Percentiles rank a stretch among this genome's conserved stretches.
phyloP scores from a whole-genome alignment of 1,139 yeast species.

The Geotrichum aggregatum region DNA sequence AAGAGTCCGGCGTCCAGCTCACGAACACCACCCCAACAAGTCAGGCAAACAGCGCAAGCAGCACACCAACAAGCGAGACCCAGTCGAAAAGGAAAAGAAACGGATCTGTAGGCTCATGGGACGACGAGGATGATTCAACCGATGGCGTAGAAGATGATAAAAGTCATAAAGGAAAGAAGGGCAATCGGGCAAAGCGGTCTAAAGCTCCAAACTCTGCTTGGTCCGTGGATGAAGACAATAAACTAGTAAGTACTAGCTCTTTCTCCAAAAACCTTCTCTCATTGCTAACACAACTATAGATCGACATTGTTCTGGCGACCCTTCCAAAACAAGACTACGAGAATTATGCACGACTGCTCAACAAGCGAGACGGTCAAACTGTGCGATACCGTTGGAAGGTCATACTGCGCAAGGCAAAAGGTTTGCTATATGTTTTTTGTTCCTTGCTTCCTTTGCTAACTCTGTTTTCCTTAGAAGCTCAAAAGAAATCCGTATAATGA shows the following conservation, averaged over 20 bases:
- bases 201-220: constrained; percentile 38
- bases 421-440: constrained; percentile 14
- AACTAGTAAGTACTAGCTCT: constrained; percentile 27
- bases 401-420: constrained; percentile 34
- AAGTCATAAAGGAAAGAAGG: not conserved
- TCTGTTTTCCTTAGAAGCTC: no score
- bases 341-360: constrained; percentile 35
- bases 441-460: not conserved
- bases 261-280: no score
- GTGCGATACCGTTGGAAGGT: constrained; percentile 39
- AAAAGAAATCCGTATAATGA: no score
- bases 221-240: constrained; percentile 36
- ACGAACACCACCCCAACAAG: not conserved
- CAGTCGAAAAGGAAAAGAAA: not conserved
- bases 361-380: constrained; percentile 37
- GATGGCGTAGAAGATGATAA: not conserved
- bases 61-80: not conserved
- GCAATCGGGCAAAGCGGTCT: constrained; percentile 25
- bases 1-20: not conserved
- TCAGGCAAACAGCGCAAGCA: not conserved
- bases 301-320: constrained; percentile 35
- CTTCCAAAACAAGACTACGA: constrained; percentile 37
- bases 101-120: not conserved
- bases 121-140: constrained; percentile 5
- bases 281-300: constrained; percentile 17